Evolutionary conservation across 192 early-diverging fungal genomes (phyloP), one percentile per base, ranked within the genome.

Genomic region (Pilobolus umbonatus): DNA sequence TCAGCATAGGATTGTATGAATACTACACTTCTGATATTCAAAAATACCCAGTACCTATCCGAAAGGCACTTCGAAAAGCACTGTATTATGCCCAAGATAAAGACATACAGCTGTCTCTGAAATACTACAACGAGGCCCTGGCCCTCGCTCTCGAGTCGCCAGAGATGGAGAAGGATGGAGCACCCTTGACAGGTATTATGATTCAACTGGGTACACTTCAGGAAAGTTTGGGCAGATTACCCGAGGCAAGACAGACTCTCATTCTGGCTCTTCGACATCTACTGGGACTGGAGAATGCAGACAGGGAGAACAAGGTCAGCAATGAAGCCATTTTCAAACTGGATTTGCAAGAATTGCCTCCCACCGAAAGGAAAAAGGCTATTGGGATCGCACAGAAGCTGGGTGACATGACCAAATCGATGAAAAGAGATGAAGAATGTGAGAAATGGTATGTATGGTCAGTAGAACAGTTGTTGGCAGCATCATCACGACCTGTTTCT

Each of bases 361-460:
- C 62, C 6, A 34, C 57, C 2, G 71, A 72, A 32, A 71, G 71
- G 21, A 67, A 74, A 14, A 80, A 77, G 55, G 50, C 56, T 0
- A 57, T 83, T 6, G 79, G 76, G 4, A 65, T 83, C 17, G 76
- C 75, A 7, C 79, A 79, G 53, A 83, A 80, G 38, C 58, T 83
- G 0, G 81, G 81, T 8, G 81, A 83, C 55, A 54, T 83, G 26
- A 60, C 71, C 24, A 58, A 55, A 36, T 39, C 44, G 5, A 53
- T 70, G 25, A 71, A 73, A 29, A 64, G 71, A 45, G 75, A 80
- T 57, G 66, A 75, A 3, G 57, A 75, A 35, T 76, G 79, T 1
- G 81, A 83, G 55, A 68, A 76, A 35, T 83, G 74, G 55, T 83
- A 77, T 56, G 67, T 74, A 1, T 79, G 77, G 76, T 77, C 79